phyloP scores from a whole-genome alignment of 139 green algal species.

The Tetradesmus lagerheimii region DNA sequence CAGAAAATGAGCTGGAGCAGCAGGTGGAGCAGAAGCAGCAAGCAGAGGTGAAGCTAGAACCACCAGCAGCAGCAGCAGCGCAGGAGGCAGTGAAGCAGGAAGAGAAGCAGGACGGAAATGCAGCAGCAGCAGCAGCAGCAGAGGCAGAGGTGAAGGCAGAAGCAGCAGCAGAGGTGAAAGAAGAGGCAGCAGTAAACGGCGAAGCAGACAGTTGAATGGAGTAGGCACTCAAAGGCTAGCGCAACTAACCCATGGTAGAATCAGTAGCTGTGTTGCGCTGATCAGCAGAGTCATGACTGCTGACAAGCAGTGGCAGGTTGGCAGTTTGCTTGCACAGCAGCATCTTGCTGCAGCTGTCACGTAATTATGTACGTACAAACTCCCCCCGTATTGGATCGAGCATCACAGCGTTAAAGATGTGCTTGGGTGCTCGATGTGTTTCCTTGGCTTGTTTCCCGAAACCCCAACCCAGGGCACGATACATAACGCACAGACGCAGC shows the following conservation, averaged over 20 bases:
- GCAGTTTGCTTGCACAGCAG: too few relatives aligned
- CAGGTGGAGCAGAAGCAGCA: conserved; percentile 28
- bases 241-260: not conserved
- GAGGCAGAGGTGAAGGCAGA: not conserved
- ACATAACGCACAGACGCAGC: not conserved
- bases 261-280: not conserved
- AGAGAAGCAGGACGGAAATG: not conserved
- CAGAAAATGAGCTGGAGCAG: conserved; percentile 49
- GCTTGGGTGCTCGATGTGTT: not conserved
- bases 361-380: not conserved
- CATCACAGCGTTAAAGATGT: not conserved
- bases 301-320: not conserved
- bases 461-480: not conserved
- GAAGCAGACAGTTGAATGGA: not conserved
- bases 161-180: not conserved
- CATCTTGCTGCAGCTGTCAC: not conserved
- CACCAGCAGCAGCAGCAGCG: conserved; percentile 6
- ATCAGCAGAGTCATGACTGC: not conserved
- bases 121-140: not conserved
- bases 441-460: not conserved
- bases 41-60: conserved; percentile 16
- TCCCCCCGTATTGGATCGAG: not conserved
- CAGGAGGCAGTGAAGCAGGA: not conserved
- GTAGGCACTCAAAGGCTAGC: too few relatives aligned
- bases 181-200: conserved; percentile 1